Base-by-base conservation (phyloP, 2,329 filamentous ascomycete species). In the Colletotrichum cereale region DNA sequence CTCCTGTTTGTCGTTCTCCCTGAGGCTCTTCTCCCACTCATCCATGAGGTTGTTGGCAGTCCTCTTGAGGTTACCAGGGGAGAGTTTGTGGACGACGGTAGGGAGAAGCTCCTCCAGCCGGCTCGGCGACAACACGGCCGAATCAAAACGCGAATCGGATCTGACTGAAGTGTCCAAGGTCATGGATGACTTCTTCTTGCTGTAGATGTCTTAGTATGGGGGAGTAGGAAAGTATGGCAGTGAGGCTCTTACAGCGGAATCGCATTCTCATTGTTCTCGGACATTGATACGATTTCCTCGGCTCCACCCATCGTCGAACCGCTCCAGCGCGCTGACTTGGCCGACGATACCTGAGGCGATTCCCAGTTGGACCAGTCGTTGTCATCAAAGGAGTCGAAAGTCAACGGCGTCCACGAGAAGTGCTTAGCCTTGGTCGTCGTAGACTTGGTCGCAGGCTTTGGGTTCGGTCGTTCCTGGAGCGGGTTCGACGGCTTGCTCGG, bases 41-140 rank as follows among this genome's bases (percentile, higher is more conserved):
- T 91, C 92, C 90, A 98, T 94, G 68, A 97, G 86, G 73, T 92
- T 93, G 44, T 91, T 93, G n/a, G 95, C 93, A 0, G 93, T 96
- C 47, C 90, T 89, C 79, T 94, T 93, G 75, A 98, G 84, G 76
- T 94, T 95, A 75, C 90, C 91, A 0, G 95, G 93, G 11, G 90
- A 88, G 52, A 95, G 83, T 74, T 91, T 90, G 78, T 91, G 91
- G 67, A 97, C 87, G 58, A 92, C 88, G 60, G 91, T 91, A 83
- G 93, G 94, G 36, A 92, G 79, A 69, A 90, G 79, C 77, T 91
- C 84, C 79, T 88, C 86, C 44, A 89, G 80, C 76, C 84, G 86
- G 72, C 82, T 82, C 26, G 83, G 78, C 55, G 83, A 79, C 34
- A 80, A 72, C 31, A 71, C 66, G 62, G 61, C 56, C 29, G 73